Percentiles rank a stretch among this genome's conserved stretches.
phyloP scores from a whole-genome alignment of 495 filamentous ascomycete genomes.

The Tetracladium setigerum region DNA sequence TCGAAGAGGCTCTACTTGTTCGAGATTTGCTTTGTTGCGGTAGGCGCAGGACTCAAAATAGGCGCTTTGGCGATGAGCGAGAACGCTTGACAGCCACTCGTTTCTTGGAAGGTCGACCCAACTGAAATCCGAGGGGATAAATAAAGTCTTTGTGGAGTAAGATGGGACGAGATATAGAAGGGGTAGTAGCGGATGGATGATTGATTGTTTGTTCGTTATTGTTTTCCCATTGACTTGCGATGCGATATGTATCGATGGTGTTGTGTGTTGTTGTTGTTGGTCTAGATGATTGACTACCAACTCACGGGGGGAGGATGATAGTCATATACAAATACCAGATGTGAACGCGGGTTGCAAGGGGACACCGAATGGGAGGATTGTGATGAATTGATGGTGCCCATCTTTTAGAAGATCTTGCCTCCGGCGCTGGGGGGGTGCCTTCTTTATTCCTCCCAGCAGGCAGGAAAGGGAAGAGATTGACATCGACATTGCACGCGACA shows the following conservation, averaged over 20 bases:
- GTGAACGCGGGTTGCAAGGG: conserved; percentile 16
- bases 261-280: not conserved
- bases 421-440: conserved; percentile 4
- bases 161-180: not conserved
- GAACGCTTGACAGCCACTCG: conserved; percentile 16
- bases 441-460: conserved; percentile 15
- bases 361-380: conserved; percentile 15
- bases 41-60: conserved; percentile 16
- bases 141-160: not conserved
- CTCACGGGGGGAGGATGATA: not conserved
- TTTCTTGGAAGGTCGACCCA: conserved; percentile 5
- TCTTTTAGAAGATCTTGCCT: conserved; percentile 22
- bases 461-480: no score
- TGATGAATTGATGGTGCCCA: conserved; percentile 22
- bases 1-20: not conserved
- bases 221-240: conserved; percentile 15
- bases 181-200: no score
- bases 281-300: not conserved
- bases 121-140: conserved; percentile 6
- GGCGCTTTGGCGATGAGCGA: conserved; percentile 12
- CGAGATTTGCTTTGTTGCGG: conserved; percentile 19
- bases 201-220: conserved; percentile 2
- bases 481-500: not conserved
- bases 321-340: conserved; percentile 17
- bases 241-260: conserved; percentile 8